phyloP scores from a whole-genome alignment of 192 early-diverging fungal species.

The Gonapodya prolifera region DNA sequence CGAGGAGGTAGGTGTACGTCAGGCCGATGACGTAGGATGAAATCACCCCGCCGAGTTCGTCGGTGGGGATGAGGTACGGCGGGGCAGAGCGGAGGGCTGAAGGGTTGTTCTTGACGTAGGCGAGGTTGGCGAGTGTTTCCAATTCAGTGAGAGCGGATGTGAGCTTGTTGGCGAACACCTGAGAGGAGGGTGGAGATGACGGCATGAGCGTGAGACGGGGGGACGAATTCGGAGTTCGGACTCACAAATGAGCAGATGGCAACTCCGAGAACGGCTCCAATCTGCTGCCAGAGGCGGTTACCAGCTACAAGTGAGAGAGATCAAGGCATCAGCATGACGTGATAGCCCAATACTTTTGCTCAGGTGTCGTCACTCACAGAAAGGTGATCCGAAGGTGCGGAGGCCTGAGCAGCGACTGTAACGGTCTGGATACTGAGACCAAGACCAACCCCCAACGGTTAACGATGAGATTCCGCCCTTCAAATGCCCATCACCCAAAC shows the following conservation, averaged over 20 bases:
- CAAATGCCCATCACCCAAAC: slow-evolving; percentile 33
- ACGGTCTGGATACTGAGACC: slow-evolving; percentile 22
- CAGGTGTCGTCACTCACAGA: not conserved
- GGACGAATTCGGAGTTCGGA: not conserved
- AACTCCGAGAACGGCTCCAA: not conserved
- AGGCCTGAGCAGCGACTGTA: not conserved
- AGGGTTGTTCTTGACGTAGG: not conserved
- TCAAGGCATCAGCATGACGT: not conserved
- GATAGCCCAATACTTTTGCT: not conserved
- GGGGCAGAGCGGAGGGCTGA: not conserved
- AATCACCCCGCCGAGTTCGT: not conserved
- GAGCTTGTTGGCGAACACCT: not conserved
- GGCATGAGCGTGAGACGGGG: not conserved
- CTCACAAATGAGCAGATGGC: not conserved
- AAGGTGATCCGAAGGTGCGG: not conserved
- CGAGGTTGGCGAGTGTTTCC: not conserved
- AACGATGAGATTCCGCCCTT: slow-evolving; percentile 38
- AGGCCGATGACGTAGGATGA: not conserved
- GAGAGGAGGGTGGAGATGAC: not conserved
- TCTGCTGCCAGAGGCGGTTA: slow-evolving; percentile 1
- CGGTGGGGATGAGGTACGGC: not conserved
- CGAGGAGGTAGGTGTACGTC: not conserved
- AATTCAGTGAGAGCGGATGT: not conserved
- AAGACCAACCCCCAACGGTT: slow-evolving; percentile 62
- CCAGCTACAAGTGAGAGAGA: not conserved